Evolutionary conservation across 2,329 filamentous ascomycete species (phyloP).

Genomic region (Reticulascus tulasneorum): DNA sequence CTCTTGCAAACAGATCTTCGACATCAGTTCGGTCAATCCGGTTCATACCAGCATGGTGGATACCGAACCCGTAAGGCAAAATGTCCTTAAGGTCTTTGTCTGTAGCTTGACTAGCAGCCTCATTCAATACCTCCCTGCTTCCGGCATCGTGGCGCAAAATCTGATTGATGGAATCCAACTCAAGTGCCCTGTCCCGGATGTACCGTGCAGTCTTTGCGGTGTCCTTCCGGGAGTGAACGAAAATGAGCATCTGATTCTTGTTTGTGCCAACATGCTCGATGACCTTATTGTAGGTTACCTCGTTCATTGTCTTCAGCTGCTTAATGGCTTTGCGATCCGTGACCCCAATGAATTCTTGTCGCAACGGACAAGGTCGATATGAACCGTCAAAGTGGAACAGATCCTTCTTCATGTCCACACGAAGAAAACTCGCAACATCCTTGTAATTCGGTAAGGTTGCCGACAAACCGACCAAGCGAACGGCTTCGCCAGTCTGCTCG

Average conservation of each 20-base stretch:
- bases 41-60: constrained; percentile 97
- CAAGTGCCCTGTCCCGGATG: constrained; percentile 93
- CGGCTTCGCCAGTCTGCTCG: constrained; percentile 90
- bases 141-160: constrained; percentile 91
- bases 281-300: constrained; percentile 96
- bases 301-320: constrained; percentile 98
- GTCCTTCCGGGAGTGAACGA: constrained; percentile 97
- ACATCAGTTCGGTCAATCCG: constrained; percentile 92
- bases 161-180: constrained; percentile 93
- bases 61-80: constrained; percentile 93
- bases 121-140: constrained; percentile 79
- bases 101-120: constrained; percentile 76
- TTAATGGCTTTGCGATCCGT: constrained; percentile 99
- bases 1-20: constrained; percentile 88
- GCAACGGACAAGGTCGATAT: constrained; percentile 87
- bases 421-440: constrained; percentile 92
- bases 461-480: constrained; percentile 86
- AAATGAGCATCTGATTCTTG: constrained; percentile 97
- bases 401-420: constrained; percentile 79
- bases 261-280: constrained; percentile 92
- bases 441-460: constrained; percentile 95
- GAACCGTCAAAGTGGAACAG: constrained; percentile 96
- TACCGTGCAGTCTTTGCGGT: constrained; percentile 97
- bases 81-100: constrained; percentile 91
- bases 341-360: constrained; percentile 95